Evolutionary conservation across 441 rosid species (phyloP).

Genomic region (Hura crepitans): DNA sequence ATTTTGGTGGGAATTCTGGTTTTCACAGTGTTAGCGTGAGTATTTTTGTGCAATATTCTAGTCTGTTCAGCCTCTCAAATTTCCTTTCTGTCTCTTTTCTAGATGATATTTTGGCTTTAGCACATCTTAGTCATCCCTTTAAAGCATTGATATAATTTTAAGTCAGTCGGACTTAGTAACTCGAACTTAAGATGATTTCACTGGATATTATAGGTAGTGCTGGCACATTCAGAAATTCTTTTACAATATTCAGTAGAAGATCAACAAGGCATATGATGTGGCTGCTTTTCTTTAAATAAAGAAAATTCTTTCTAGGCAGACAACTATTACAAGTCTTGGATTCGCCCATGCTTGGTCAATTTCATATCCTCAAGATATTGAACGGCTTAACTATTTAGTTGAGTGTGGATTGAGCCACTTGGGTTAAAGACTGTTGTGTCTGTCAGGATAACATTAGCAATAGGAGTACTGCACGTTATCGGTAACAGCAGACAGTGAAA

Average conservation of each 20-base stretch:
- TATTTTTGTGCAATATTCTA: conserved; percentile 15
- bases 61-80: not conserved
- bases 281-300: not conserved
- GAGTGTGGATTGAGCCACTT: not conserved
- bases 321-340: not conserved
- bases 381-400: not conserved
- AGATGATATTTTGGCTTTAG: not conserved
- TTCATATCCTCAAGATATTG: too few relatives aligned
- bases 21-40: conserved; percentile 94
- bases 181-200: not conserved
- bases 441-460: not conserved
- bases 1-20: conserved; percentile 72
- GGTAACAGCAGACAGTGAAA: not conserved
- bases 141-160: not conserved
- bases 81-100: not conserved
- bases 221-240: conserved; percentile 1
- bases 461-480: not conserved
- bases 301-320: not conserved
- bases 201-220: not conserved
- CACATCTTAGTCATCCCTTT: not conserved
- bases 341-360: not conserved
- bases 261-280: not conserved
- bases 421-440: not conserved
- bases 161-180: not conserved
- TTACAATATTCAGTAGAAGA: not conserved